Base-by-base conservation (phyloP, 1,284 basidiomycete species). In the Ganoderma meredithae region DNA sequence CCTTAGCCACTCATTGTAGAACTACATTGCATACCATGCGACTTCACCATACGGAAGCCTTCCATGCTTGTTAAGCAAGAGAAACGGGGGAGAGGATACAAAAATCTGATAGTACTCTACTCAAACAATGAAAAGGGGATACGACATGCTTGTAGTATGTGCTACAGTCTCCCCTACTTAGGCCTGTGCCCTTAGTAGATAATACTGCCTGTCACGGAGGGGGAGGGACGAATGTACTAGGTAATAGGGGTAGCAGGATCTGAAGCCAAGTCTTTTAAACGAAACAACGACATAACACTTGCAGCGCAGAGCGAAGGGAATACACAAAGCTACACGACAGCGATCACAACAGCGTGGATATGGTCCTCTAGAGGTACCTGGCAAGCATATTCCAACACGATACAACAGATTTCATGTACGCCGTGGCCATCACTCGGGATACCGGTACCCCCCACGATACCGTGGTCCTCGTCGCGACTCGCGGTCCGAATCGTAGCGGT, bases 371-470 rank as follows among this genome's bases (percentile, higher is more conserved):
- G 15, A 3, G 27, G 19, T 17, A 55, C 15, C 27, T 3, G 27
- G 3, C 17, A 55, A 19, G 25, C 5, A 55, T 5, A 27, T 8
- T 19, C 3, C 31, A 53, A 53, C 52, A 52, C n/a, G 22, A 47
- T 58, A 49, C 7, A 22, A 62, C 8, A 66, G 22, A 41, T 39
- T 2, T 31, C 17, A 27, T 39, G 10, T 31, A 33, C 27, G 25
- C 25, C 22, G 25, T 31, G 27, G 3, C 27, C 27, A 31, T 10
- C 47, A 49, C 9, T 7, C n/a, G 36, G 55, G 39, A 75, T 71
- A 76, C 66, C 77, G 72, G 3, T 79, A 79, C 1, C 78, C 75
- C 64, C 77, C 78, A 17, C 72, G 71, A 64, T 78, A 79, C 31
- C 76, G 72, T 8, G 77, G 76, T 13, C 76, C 75, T 15, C 75